A percentile compares a stretch with the other conserved stretches of the same genome.
phyloP scores from a whole-genome alignment of 1,284 basidiomycete species.

The Trichosporon sp. region DNA sequence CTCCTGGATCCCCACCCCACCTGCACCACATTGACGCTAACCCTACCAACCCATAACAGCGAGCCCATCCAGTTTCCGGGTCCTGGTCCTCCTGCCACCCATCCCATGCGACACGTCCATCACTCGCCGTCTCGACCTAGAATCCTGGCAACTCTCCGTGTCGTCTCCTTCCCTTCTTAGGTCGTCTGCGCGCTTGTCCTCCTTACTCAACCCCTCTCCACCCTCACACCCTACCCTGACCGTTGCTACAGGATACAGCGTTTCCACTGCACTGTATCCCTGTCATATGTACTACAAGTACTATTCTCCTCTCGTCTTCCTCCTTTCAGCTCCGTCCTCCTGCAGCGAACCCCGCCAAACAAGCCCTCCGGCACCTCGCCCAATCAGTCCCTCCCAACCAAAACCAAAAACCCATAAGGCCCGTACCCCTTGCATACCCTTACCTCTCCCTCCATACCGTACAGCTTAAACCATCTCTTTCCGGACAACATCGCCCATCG shows the following conservation, averaged over 20 bases:
- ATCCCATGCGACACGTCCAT: constrained; percentile 8
- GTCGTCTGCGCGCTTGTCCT: not conserved
- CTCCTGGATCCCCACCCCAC: constrained; percentile 8
- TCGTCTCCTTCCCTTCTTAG: not conserved
- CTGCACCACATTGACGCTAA: constrained; percentile 2
- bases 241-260: not conserved
- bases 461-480: not conserved
- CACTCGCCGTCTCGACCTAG: not conserved
- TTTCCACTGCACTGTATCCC: not conserved
- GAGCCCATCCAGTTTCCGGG: not conserved
- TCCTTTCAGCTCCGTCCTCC: not conserved
- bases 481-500: not conserved
- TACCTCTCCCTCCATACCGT: not conserved
- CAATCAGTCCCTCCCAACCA: not conserved
- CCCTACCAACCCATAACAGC: not conserved
- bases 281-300: constrained; percentile 7
- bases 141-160: not conserved
- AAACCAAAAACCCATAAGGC: constrained; percentile 3
- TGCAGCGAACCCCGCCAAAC: not conserved
- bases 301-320: not conserved
- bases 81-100: not conserved
- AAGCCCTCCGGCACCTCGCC: not conserved
- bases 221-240: not conserved
- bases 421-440: not conserved
- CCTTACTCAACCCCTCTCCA: not conserved